Evolutionary conservation across 176 grass and related monocot genomes (phyloP).

Genomic region (Echinochloa phyllopogon): DNA sequence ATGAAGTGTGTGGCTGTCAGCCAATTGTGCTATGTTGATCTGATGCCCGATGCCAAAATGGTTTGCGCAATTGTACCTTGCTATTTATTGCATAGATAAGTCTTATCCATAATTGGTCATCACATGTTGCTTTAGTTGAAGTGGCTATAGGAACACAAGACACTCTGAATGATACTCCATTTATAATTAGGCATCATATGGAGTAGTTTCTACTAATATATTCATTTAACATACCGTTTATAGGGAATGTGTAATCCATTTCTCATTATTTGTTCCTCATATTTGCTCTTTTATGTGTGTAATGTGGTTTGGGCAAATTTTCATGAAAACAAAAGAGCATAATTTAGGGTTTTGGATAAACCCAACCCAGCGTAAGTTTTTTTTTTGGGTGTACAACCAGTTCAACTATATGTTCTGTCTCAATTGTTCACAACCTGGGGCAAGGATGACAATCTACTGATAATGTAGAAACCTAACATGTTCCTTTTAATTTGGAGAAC

Average conservation of each 20-base stretch:
- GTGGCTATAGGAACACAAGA: not conserved
- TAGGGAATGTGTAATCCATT: not conserved
- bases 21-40: not conserved
- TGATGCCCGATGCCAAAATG: not conserved
- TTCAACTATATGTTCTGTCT: not conserved
- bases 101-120: not conserved
- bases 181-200: too few relatives aligned
- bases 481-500: not conserved
- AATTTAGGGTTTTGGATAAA: not conserved
- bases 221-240: not conserved
- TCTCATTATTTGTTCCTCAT: constrained; percentile 1
- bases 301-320: not conserved
- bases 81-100: not conserved
- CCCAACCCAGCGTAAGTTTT: not conserved
- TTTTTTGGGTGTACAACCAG: not conserved
- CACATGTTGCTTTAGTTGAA: not conserved
- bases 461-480: not conserved
- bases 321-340: not conserved
- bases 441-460: constrained; percentile 3
- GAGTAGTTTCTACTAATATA: constrained; percentile 17
- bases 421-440: not conserved
- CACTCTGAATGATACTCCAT: too few relatives aligned
- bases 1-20: not conserved
- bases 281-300: not conserved
- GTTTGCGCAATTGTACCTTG: not conserved